These are phyloP conservation scores for Petasospora fabianii DNA, from an alignment of 1,139 yeast genomes.

Conservation along the genomic window DNA sequence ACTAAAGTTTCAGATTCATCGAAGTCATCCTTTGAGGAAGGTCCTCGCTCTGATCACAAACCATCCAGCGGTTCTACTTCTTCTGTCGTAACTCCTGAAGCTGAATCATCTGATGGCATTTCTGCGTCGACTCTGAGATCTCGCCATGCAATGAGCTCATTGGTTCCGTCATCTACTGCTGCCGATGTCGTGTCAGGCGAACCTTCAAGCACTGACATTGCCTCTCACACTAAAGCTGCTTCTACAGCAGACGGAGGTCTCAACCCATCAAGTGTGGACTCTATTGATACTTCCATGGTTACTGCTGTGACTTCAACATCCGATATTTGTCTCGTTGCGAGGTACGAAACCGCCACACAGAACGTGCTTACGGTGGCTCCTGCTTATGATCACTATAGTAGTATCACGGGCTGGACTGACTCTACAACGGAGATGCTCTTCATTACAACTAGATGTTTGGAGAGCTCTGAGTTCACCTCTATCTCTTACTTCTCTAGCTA, in stretches of 20 bases:
- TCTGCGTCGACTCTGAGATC: too few species aligned
- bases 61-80: too few species aligned
- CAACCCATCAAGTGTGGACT: too few species aligned
- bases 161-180: too few species aligned
- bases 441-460: slow-evolving; percentile 23
- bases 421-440: slow-evolving; percentile 15
- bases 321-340: slow-evolving; percentile 22
- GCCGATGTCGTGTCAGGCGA: too few species aligned
- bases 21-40: background rate
- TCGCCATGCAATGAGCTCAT: too few species aligned
- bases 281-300: slow-evolving; percentile 1
- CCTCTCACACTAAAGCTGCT: too few species aligned
- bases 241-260: too few species aligned
- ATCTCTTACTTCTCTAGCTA: slow-evolving; percentile 19
- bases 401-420: slow-evolving; percentile 25
- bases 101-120: too few species aligned
- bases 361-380: slow-evolving; percentile 22
- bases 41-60: too few species aligned
- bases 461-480: slow-evolving; percentile 16
- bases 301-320: slow-evolving; percentile 20
- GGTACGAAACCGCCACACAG: slow-evolving; percentile 22
- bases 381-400: slow-evolving; percentile 14
- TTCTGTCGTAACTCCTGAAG: too few species aligned
- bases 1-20: background rate
- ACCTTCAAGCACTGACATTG: too few species aligned